Base-by-base conservation (phyloP, 345 rosid species). In the Physaria fendleri region DNA sequence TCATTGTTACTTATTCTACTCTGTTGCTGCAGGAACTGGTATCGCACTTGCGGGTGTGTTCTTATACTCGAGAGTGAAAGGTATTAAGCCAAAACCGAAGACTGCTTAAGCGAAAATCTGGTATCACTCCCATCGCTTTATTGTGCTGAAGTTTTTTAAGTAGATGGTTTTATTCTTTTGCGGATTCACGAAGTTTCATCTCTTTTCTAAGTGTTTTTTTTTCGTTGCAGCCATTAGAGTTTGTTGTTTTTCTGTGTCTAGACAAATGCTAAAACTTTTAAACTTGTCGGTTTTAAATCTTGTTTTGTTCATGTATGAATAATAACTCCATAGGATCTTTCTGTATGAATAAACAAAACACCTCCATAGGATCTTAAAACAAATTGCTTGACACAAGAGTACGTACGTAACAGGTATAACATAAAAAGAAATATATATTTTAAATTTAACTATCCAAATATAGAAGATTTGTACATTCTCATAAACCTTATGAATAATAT, bases 21-120 rank as follows among this genome's bases (percentile, higher is more conserved):
- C 23, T 69, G 44, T 17, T 66, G 44, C 22, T 66, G 56, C 77
- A 93, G 99, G 99, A 57, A 94, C 99, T 45, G 99, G 90, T 6
- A 59, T 94, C 28, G 99, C 95, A 10, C 88, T 94, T 30, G 88
- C 90, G 4, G 99, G 99, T 76, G 97, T 94, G 39, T 94, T 94
- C 73, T 61, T 87, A 43, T 94, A 94, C 69, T 94, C 99, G 5
- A 81, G 96, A 72, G 97, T 85, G 87, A 93, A 90, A 76, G 74
- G 96, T 66, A 80, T 93, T 20, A 90, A 90, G 77, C 75, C 96
- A 21, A 86, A 89, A 90, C 73, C 87, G 8, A 89, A 89, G 81
- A 53, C 83, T 53, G 85, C 88, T 40, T 94, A 66, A 59, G 34
- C 22, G 47, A 57, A 8, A 22, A 58, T 40, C 37, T 22, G 58